Base-by-base conservation (phyloP, 2,329 filamentous ascomycete species). In the Fusarium sp. region DNA sequence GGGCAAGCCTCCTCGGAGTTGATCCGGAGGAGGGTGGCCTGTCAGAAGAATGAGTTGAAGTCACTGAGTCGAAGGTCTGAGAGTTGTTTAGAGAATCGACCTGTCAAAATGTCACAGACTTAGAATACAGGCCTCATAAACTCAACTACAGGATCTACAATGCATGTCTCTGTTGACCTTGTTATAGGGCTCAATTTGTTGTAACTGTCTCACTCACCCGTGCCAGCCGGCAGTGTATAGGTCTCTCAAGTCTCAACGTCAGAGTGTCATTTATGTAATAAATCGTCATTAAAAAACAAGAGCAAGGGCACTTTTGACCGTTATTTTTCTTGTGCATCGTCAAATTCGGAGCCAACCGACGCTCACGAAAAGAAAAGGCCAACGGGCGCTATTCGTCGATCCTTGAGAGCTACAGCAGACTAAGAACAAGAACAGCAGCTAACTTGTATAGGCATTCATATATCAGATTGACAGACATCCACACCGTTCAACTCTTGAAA, bases 151-250 rank as follows among this genome's bases (percentile, higher is more conserved):
- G 55, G 60, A 69, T 69, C 57, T 69, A 48, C 57, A 50, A 63
- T 60, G 61, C 61, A 69, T 67, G 66, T 57, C 51, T 66, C 57
- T 69, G 50, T 48, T 62, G 51, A 45, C 46, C 46, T 46, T 40
- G 65, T 42, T 42, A 25, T 42, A 53, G 34, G 32, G 49, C 49
- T 53, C 49, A 27, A 53, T 18, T 27, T 20, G 23, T 12, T 28
- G 20, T 27, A 53, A 23, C 30, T 53, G 34, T 21, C 49, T 42
- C 37, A 20, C 23, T 53, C 37, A 27, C 11, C 34, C 49, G 34
- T 53, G 21, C n/a, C 23, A 53, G 23, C 49, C 49, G 18, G 21
- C n/a, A 50, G 16, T 23, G 10, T n/a, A 12, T 18, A 25, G 10
- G 18, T 37, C 25, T 25, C 13, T 53, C 7, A 28, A 47, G 12